Evolutionary conservation across 352 stramenopile species (phyloP), one percentile per base, ranked within the genome.

Genomic region (Stramenopiles sp.): DNA sequence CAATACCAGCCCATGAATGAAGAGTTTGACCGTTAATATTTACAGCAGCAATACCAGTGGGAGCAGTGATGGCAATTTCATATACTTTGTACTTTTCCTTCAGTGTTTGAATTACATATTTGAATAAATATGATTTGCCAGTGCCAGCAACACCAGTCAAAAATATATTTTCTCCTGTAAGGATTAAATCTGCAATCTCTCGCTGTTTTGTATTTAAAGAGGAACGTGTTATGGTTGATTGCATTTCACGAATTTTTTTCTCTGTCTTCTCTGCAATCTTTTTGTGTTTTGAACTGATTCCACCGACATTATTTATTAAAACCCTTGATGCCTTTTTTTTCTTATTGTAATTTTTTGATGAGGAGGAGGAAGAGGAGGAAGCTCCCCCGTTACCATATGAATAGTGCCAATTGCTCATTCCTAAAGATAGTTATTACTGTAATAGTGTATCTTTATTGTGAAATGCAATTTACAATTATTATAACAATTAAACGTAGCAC

Each of bases 111-210:
- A 86, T 79, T 31, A 86, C 53, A 31, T 33, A n/a, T 20, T 77
- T 30, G 4, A 86, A 78, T 31, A 84, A 31, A 43, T 63, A 63
- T 27, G 81, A 85, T 78, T 86, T 86, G 32, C 83, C 83, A 30
- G 69, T 82, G 20, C 83, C 83, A n/a, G 83, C 83, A n/a, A 77
- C 31, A 4, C 83, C 83, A 6, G 83, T 84, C 78, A 87, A 79
- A 80, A 86, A 87, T 43, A 86, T 79, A 4, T 79, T 82, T 77
- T 81, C 23, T 38, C 81, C 81, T 29, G 1, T 23, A 27, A 29
- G 6, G 13, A 82, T 63, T n/a, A 80, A 30, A 6, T 43, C n/a
- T 23, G 38, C 38, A 53, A 53, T 53, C 38, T 53, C 38, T 53
- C 38, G 38, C 13, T 53, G 38, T 53, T 13, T 53, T 53, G 38